Base-by-base conservation (phyloP, 805 yeast species). In the Candida rishiriensis region DNA sequence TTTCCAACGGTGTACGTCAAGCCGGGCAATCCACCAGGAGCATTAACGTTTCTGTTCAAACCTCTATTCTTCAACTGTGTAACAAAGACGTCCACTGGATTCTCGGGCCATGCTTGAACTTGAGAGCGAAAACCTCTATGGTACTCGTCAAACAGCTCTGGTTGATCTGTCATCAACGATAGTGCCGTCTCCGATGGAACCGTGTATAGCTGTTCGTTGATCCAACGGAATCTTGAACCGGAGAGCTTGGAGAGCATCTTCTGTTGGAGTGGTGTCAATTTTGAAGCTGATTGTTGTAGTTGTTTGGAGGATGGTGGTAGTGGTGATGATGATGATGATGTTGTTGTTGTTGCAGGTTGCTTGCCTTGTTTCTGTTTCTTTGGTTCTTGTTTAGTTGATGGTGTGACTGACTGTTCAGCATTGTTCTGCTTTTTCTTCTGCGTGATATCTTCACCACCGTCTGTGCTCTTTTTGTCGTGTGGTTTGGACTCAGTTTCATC, bases 201-300 rank as follows among this genome's bases (percentile, higher is more conserved):
- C 1, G 98, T 93, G 61, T 93, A 93, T n/a, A 93, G 70, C 61
- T 91, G 95, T 65, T 93, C 99, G 62, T 93, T 93, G 60, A 93
- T 93, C 98, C 98, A 93, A 63, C 99, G 76, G 69, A 93, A 93
- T 54, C 99, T 72, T 1, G 98, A 88, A 0, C 99, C 99, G 2
- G 95, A 80, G 35, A 93, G 75, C 62, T 93, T 93, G 38, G 87
- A 88, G 82, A 88, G 80, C 98, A 93, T 91, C 60, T 93, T 93
- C 57, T 85, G 86, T 65, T 93, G 99, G 50, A 90, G 67, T 14
- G 96, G 95, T 0, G 97, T 88, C 42, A 90, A 66, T 38, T 81
- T 78, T 11, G 48, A 11, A 10, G 10, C 16, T 17, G 32, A 32
- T 13, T 15, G 16, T 36, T n/a, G 15, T 34, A 21, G 26, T 18